phyloP scores from a whole-genome alignment of 495 filamentous ascomycete genomes.

The Rusavskia elegans region DNA sequence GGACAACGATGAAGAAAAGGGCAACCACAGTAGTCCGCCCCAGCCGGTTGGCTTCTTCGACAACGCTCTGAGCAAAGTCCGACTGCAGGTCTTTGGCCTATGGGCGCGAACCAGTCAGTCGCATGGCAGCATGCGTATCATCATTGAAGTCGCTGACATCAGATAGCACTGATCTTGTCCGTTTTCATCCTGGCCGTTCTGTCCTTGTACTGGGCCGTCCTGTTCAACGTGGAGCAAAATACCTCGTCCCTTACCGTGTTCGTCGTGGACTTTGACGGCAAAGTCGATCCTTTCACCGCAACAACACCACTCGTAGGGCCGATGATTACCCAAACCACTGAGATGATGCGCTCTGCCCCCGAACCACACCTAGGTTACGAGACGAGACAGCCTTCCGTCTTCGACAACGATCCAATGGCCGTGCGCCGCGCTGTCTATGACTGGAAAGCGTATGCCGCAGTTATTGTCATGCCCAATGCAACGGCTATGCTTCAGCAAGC shows the following conservation, averaged over 20 bases:
- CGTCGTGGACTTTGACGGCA: conserved; percentile 51
- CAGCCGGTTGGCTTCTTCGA: conserved; percentile 37
- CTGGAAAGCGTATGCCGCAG: conserved; percentile 44
- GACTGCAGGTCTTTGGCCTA: conserved; percentile 24
- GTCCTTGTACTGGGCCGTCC: conserved; percentile 45
- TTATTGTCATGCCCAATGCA: conserved; percentile 51
- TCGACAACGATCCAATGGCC: conserved; percentile 38
- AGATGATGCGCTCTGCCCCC: conserved; percentile 20
- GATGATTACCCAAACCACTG: conserved; percentile 26
- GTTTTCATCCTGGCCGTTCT: conserved; percentile 37
- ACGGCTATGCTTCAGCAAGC: conserved; percentile 43
- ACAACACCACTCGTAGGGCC: conserved; percentile 40
- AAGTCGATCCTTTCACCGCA: conserved; percentile 33
- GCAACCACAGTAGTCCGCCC: conserved; percentile 15
- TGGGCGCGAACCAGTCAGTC: conserved; percentile 27
- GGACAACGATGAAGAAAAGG: conserved; percentile 11
- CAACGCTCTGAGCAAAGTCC: conserved; percentile 27
- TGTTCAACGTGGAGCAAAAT: conserved; percentile 34
- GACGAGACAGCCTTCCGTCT: conserved; percentile 32
- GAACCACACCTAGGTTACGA: conserved; percentile 31
- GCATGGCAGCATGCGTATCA: background rate
- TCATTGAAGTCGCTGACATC: background rate
- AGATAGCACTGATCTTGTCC: conserved; percentile 34
- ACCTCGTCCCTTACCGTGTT: conserved; percentile 32
- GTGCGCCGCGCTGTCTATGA: conserved; percentile 48